These are phyloP conservation scores for Pyrenochaeta sp. DNA, from an alignment of 2,329 filamentous ascomycete species.

Conservation along the genomic window DNA sequence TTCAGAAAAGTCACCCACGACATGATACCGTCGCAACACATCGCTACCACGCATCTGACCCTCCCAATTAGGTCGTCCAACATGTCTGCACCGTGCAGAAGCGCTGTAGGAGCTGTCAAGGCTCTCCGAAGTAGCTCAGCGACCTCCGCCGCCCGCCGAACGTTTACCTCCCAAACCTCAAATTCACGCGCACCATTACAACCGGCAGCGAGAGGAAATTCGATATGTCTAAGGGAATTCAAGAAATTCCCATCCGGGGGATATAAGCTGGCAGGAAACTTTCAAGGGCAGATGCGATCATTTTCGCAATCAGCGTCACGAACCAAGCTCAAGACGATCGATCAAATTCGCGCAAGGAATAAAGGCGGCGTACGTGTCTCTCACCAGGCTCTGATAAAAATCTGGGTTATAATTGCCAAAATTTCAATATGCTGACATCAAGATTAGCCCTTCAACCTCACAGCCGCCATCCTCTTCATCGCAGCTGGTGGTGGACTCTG, in stretches of 20 bases:
- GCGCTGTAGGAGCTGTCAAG: slow-evolving; percentile 27
- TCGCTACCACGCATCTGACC: background rate
- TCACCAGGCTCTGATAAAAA: background rate
- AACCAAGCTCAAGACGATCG: slow-evolving; percentile 45
- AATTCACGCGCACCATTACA: slow-evolving; percentile 19
- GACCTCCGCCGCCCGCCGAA: slow-evolving; percentile 32
- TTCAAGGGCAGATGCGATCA: slow-evolving; percentile 20
- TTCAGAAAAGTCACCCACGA: slow-evolving; percentile 20
- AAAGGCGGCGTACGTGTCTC: slow-evolving; percentile 42
- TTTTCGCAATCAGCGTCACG: slow-evolving; percentile 42
- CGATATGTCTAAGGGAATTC: slow-evolving; percentile 23
- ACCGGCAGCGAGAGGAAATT: slow-evolving; percentile 8
- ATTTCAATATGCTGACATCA: slow-evolving; percentile 11
- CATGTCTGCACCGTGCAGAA: slow-evolving; percentile 41
- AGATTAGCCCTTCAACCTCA: slow-evolving; percentile 87
- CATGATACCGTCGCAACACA: slow-evolving; percentile 10
- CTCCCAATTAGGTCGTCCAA: slow-evolving; percentile 12
- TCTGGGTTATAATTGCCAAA: no score
- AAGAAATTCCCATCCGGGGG: slow-evolving; percentile 4
- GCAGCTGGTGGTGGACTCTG: slow-evolving; percentile 78
- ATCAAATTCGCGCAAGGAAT: slow-evolving; percentile 46
- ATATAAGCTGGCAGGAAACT: slow-evolving; percentile 5
- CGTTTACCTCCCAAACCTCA: slow-evolving; percentile 31
- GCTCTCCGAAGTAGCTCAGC: slow-evolving; percentile 17
- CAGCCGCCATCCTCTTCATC: slow-evolving; percentile 86